Evolutionary conservation across 495 filamentous ascomycete genomes (phyloP), one percentile per base, ranked within the genome.

Genomic region (Lasiosphaeria miniovina): DNA sequence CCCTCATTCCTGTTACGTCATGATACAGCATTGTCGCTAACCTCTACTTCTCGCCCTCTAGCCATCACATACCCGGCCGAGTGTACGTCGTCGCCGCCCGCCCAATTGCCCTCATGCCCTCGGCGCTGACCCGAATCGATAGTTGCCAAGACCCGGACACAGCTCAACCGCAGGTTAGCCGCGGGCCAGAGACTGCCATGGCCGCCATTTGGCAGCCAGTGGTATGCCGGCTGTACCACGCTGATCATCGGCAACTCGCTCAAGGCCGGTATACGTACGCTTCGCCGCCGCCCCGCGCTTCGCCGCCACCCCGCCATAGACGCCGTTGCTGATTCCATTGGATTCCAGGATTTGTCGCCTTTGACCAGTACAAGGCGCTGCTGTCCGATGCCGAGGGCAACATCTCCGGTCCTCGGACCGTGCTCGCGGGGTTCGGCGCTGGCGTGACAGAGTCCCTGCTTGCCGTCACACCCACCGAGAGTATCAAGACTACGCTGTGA

Each of bases 221-320:
- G 94, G 94, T 98, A 98, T 70, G 94, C 94, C 40, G 94, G 94
- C 40, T 98, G 94, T 77, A 98, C 94, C 24, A 97, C 94, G 32
- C 77, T 98, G 72, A 94, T 98, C 52, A 91, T 98, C 62, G 94
- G 94, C 54, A 98, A 98, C 77, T 93, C 92, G 34, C 75, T 92
- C 61, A 98, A 98, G 74, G 94, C 95, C 43, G 94, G 94, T 53
- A 91, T 98, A 63, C 86, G 93, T 92, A 80, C 46, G 89, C 74
- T 49, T 38, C 43, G n/a, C 50, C 38, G 49, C 35, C 36, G 17
- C 51, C 7, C 17, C 10, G 12, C 12, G 8, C 9, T 4, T 31
- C 48, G 57, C 15, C 34, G n/a, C 3, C 7, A 54, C n/a, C n/a
- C n/a, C 24, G 24, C 24, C 24, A 24, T 24, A 24, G 35, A 54